Evolutionary conservation across 2,329 filamentous ascomycete genomes (phyloP).

Genomic region (Cytospora paraplurivora): DNA sequence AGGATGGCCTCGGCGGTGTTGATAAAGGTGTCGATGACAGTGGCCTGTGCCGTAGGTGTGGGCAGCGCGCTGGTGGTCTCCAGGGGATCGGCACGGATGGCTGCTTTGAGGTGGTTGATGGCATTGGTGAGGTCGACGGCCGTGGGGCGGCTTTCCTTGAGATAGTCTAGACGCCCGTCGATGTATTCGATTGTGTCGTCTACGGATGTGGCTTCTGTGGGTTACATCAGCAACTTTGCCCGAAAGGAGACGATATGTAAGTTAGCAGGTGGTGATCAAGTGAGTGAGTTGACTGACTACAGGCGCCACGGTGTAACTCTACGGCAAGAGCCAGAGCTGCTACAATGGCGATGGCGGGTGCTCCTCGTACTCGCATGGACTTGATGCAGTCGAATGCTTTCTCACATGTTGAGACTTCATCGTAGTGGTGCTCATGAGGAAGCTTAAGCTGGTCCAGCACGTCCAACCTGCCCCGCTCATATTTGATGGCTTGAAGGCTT

Average conservation of each 20-base stretch:
- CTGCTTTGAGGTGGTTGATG: constrained; percentile 73
- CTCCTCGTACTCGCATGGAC: constrained; percentile 77
- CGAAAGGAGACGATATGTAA: neutral
- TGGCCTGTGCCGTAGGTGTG: constrained; percentile 46
- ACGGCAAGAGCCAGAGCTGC: constrained; percentile 86
- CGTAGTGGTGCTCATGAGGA: constrained; percentile 79
- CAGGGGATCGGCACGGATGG: constrained; percentile 55
- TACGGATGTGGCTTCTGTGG: constrained; percentile 44
- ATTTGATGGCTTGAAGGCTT: constrained; percentile 76
- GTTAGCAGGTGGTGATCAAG: constrained; percentile 8
- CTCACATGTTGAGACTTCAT: constrained; percentile 67
- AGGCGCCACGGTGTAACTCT: constrained; percentile 66
- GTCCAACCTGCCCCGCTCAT: constrained; percentile 69
- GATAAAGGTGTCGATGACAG: constrained; percentile 72
- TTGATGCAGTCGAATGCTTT: constrained; percentile 83
- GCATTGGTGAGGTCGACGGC: constrained; percentile 95
- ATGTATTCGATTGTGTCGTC: constrained; percentile 71
- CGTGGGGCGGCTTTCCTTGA: constrained; percentile 87
- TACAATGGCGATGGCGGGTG: constrained; percentile 97
- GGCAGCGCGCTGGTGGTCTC: constrained; percentile 35
- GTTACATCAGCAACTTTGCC: neutral
- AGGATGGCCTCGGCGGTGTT: constrained; percentile 83
- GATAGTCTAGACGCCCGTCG: constrained; percentile 75
- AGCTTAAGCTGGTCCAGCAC: constrained; percentile 84
- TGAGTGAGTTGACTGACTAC: constrained; percentile 38